These are phyloP conservation scores for Lentinula edodes DNA, from an alignment of 768 basidiomycete species.

Conservation along the genomic window DNA sequence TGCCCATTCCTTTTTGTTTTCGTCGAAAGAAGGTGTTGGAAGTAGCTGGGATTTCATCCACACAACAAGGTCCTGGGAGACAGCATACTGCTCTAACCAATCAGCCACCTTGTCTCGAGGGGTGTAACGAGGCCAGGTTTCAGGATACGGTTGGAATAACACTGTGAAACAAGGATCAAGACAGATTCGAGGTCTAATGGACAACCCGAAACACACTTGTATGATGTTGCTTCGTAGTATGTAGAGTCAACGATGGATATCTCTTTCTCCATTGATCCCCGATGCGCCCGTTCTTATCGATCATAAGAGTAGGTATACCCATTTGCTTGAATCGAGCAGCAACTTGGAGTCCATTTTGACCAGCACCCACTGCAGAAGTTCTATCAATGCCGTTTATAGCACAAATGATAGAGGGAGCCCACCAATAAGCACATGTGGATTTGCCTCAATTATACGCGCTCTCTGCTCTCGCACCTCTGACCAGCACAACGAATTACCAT, in stretches of 20 bases:
- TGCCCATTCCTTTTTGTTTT: slow-evolving; percentile 24
- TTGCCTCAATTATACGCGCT: slow-evolving; percentile 27
- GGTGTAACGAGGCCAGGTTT: slow-evolving; percentile 36
- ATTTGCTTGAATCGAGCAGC: slow-evolving; percentile 47
- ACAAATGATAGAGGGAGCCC: slow-evolving; percentile 4
- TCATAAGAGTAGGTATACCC: slow-evolving; percentile 46
- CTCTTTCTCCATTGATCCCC: slow-evolving; percentile 63
- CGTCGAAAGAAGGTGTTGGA: slow-evolving; percentile 28
- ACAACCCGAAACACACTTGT: slow-evolving; percentile 12
- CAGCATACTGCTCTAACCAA: slow-evolving; percentile 38
- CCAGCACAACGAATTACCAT: slow-evolving; percentile 29
- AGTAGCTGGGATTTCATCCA: slow-evolving; percentile 32
- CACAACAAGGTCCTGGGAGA: slow-evolving; percentile 34
- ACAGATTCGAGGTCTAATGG: slow-evolving; percentile 7
- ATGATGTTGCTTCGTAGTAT: slow-evolving; percentile 23
- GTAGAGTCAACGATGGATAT: slow-evolving; percentile 53
- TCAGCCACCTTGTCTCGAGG: slow-evolving; percentile 37
- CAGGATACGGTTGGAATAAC: slow-evolving; percentile 1
- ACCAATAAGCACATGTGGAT: slow-evolving; percentile 37
- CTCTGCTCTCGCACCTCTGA: slow-evolving; percentile 26
- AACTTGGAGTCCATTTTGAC: slow-evolving; percentile 29
- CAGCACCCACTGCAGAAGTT: slow-evolving; percentile 23
- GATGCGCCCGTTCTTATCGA: slow-evolving; percentile 50
- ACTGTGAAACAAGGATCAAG: neutral
- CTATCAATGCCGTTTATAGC: slow-evolving; percentile 12